Conservation (phyloP, 495 filamentous ascomycete species). For the Bryoglossum gracile region DNA sequence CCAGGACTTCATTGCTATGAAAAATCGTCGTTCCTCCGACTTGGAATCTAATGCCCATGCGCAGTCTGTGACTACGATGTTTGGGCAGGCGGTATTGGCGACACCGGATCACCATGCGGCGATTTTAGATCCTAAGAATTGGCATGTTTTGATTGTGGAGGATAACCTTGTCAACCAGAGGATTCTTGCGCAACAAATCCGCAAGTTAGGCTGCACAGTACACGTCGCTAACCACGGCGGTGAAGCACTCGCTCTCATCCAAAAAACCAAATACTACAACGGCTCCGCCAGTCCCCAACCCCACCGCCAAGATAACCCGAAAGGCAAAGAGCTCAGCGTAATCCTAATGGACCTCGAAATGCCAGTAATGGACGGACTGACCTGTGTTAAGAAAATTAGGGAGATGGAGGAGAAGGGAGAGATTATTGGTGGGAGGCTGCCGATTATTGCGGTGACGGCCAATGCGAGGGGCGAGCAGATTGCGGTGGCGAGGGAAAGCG, state of each 20-base stretch:
- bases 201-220: slow-evolving; percentile 60
- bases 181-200: slow-evolving; percentile 56
- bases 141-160: slow-evolving; percentile 64
- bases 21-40: slow-evolving; percentile 7
- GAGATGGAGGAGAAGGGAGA: slow-evolving; percentile 48
- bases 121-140: slow-evolving; percentile 1
- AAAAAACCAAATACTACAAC: slow-evolving; percentile 2
- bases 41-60: not conserved
- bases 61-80: too few relatives aligned
- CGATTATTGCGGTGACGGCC: slow-evolving; percentile 74
- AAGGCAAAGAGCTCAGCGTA: slow-evolving; percentile 46
- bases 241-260: slow-evolving; percentile 53
- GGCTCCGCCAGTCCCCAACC: too few relatives aligned
- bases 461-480: slow-evolving; percentile 68
- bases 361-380: slow-evolving; percentile 81
- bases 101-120: not conserved
- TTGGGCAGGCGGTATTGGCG: too few relatives aligned
- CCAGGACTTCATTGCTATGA: slow-evolving; percentile 1
- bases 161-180: slow-evolving; percentile 77
- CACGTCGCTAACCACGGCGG: slow-evolving; percentile 70
- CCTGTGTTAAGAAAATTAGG: slow-evolving; percentile 63
- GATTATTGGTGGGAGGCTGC: slow-evolving; percentile 52
- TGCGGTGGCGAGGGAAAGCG: slow-evolving; percentile 42
- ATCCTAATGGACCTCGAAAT: slow-evolving; percentile 83
- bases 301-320: too few relatives aligned